Base-by-base conservation (phyloP, 2,329 filamentous ascomycete species). In the Cytospora paraplurivora region DNA sequence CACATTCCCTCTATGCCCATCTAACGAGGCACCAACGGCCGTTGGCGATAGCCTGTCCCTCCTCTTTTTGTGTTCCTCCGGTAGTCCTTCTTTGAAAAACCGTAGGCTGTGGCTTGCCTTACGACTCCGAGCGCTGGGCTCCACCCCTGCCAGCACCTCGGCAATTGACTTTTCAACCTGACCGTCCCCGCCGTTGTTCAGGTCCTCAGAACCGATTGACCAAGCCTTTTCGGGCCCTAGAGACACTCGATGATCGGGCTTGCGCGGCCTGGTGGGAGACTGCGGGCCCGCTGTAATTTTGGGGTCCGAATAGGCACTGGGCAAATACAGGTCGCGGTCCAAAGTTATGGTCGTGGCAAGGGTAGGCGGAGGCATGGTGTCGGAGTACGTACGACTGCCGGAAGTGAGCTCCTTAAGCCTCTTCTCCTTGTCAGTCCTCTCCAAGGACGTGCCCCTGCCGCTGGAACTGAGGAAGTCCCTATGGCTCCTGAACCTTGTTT, bases 31-130 rank as follows among this genome's bases (percentile, higher is more conserved):
- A 19, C 62, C 52, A 62, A 72, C 32, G 15, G 41, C 57, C 79
- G 75, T 74, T 7, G 77, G 68, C 0, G 76, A 69, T 21, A 77
- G 71, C 66, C 77, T 82, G 15, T 84, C 81, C 60, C 77, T 61
- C 27, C 81, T 83, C 68, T 82, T 84, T 50, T 74, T 71, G 70
- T 83, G 83, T 52, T 88, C 85, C 59, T 87, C 83, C 3, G 85
- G 85, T 19, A 88, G 75, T 38, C 85, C 86, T 72, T 89, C 86
- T 66, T 85, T 87, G 77, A 89, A 89, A 69, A 89, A 87, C 1
- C 87, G 81, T 63, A 89, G 76, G 67, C 85, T 88, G 72, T 89
- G 86, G 69, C 86, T 89, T 47, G 87, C 83, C 73, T 89, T 89
- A 68, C 87, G 83, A 70, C 86, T 91, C 59, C 87, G 83, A 53